Base-by-base conservation (phyloP, 164 flowering plant species). In the Berberis vulgaris region DNA sequence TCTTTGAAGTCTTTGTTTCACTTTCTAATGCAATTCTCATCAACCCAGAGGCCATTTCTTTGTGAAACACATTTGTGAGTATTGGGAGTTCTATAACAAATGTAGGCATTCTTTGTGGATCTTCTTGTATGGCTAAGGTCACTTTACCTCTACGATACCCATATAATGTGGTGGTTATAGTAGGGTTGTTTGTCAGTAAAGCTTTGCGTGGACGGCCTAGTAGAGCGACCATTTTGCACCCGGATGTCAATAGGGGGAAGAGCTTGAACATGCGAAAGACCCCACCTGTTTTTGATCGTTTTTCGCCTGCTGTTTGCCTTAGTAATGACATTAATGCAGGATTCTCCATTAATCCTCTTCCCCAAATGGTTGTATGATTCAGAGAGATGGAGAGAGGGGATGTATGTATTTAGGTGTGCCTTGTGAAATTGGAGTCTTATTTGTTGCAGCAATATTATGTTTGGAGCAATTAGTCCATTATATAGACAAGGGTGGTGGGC, bases 171-270 rank as follows among this genome's bases (percentile, higher is more conserved):
- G 80, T 88, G 0, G 83, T 87, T 5, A 83, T 78, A 9, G 84
- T 86, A 11, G 60, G 8, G 2, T 58, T 65, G 67, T 80, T 81
- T 4, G 82, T 69, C 10, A 86, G 73, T 1, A 85, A 46, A 7
- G 84, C 76, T 59, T 79, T 78, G 26, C 91, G 63, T 1, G 82
- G 94, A 26, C 85, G 78, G 11, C 88, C 87, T 6, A 86, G 65
- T 4, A 88, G 70, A 0, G 89, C 83, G 47, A 85, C 94, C 88
- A 91, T 84, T 65, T 87, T 91, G 86, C 92, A 86, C 3, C 95
- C 91, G 8, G 96, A 77, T 67, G 77, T 85, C 41, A 91, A 63
- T 74, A 84, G 72, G 1, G 96, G 94, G 76, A 87, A 80, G 53
- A 91, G 82, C 74, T 87, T 91, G 85, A 91, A 83, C 87, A 91